phyloP scores from a whole-genome alignment of 1,139 yeast genomes.

The Zygosaccharomyces sapae region DNA sequence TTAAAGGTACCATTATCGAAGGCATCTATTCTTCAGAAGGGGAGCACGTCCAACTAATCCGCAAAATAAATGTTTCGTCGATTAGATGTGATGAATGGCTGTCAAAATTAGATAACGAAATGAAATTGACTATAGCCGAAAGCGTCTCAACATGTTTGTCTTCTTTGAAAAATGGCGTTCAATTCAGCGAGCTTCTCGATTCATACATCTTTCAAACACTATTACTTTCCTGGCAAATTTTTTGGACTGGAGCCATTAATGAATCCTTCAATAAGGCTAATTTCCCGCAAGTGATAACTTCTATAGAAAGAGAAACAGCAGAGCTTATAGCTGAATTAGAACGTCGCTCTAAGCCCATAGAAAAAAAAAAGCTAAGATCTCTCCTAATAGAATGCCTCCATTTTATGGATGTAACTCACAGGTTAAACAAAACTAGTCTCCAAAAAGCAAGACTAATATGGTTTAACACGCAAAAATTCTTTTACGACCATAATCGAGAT shows the following conservation, averaged over 20 bases:
- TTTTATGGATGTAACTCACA: constrained; percentile 45
- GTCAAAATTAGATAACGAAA: constrained; percentile 50
- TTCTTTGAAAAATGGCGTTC: constrained; percentile 19
- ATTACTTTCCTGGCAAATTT: constrained; percentile 54
- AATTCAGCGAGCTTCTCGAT: constrained; percentile 18
- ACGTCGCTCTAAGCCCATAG: neutral
- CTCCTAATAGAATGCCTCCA: constrained; percentile 66
- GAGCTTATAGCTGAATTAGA: constrained; percentile 22
- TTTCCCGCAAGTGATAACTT: constrained; percentile 11
- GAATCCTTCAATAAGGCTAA: constrained; percentile 13
- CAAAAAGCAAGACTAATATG: constrained; percentile 40
- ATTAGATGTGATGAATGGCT: constrained; percentile 64
- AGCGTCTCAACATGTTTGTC: constrained; percentile 35
- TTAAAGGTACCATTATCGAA: constrained; percentile 42
- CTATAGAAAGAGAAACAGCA: constrained; percentile 8
- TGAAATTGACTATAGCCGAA: constrained; percentile 47
- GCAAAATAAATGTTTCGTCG: constrained; percentile 46
- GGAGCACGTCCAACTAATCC: constrained; percentile 48
- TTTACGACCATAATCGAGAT: constrained; percentile 35
- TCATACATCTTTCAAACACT: constrained; percentile 55
- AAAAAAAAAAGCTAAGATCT: constrained; percentile 49
- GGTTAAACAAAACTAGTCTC: constrained; percentile 26
- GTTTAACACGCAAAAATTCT: constrained; percentile 54
- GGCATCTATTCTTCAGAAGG: constrained; percentile 61
- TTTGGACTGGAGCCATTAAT: constrained; percentile 50